These are phyloP conservation scores for Cladosporium sp. DNA, from an alignment of 2,329 filamentous ascomycete species.

Conservation along the genomic window DNA sequence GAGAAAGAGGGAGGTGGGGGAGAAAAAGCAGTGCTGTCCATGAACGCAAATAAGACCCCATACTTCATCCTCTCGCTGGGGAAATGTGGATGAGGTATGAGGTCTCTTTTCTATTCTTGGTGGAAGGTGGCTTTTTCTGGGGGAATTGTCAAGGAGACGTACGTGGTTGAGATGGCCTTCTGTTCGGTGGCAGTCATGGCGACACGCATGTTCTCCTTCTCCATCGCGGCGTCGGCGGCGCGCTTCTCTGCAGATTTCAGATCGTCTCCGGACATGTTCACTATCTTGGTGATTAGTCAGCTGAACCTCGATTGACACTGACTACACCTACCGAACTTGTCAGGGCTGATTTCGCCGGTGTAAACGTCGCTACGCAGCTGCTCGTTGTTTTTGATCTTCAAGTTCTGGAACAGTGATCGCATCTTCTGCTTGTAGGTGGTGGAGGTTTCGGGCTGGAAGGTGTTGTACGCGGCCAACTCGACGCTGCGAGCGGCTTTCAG, in stretches of 20 bases:
- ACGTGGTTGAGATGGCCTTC: conserved; percentile 64
- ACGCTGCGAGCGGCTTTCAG: conserved; percentile 64
- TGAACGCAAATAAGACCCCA: conserved; percentile 31
- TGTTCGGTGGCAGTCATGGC: conserved; percentile 91
- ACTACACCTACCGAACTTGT: conserved; percentile 51
- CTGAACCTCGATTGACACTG: background rate
- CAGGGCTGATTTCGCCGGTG: conserved; percentile 65
- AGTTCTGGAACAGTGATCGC: conserved; percentile 86
- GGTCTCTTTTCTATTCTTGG: conserved; percentile 15
- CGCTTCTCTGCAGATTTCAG: conserved; percentile 82
- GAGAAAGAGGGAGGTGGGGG: too few relatives aligned
- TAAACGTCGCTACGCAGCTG: conserved; percentile 73
- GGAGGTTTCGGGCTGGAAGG: conserved; percentile 65
- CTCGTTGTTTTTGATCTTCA: conserved; percentile 87
- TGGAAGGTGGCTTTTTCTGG: background rate
- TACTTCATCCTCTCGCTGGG: conserved; percentile 16
- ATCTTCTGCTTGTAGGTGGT: conserved; percentile 82
- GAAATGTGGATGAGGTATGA: conserved; percentile 18
- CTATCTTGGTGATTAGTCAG: conserved; percentile 31
- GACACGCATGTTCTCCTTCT: conserved; percentile 94
- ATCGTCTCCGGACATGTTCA: conserved; percentile 84
- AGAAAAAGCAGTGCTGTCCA: conserved; percentile 8
- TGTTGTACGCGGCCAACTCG: conserved; percentile 70
- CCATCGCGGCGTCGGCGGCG: conserved; percentile 68
- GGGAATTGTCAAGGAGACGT: conserved; percentile 15